These are phyloP conservation scores for Leishmania amazonensis DNA, from an alignment of 208 protist genomes.

Conservation along the genomic window DNA sequence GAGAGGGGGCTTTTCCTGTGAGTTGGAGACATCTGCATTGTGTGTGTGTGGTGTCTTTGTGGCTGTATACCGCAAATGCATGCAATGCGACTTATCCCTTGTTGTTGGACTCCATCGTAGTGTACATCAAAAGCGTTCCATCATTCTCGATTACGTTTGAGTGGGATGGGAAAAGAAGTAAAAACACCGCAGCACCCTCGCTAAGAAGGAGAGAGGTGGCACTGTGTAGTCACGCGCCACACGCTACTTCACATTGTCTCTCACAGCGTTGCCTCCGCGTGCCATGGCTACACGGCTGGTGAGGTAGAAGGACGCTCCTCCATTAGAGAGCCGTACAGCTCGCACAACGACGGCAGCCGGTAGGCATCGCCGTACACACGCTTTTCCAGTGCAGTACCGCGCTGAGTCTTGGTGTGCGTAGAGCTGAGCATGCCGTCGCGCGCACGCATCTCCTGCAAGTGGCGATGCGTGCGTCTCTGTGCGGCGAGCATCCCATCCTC, in stretches of 20 bases:
- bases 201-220: neutral
- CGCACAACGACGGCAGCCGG: constrained; percentile 58
- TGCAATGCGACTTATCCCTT: neutral
- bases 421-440: constrained; percentile 24
- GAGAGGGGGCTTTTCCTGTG: neutral
- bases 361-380: constrained; percentile 51
- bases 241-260: neutral
- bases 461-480: constrained; percentile 43
- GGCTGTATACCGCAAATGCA: neutral
- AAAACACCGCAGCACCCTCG: neutral
- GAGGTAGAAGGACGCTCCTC: constrained; percentile 11
- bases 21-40: neutral
- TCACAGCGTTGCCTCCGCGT: neutral
- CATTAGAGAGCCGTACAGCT: constrained; percentile 53
- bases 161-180: neutral
- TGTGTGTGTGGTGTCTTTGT: neutral
- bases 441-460: constrained; percentile 36
- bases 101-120: neutral
- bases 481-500: constrained; percentile 61
- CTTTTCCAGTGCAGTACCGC: constrained; percentile 57
- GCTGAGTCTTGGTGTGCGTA: constrained; percentile 27
- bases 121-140: neutral
- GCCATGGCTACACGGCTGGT: neutral
- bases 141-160: neutral
- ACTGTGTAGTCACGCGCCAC: neutral